Conservation (phyloP, 1,284 basidiomycete species). For the Golubevia pallescens region DNA sequence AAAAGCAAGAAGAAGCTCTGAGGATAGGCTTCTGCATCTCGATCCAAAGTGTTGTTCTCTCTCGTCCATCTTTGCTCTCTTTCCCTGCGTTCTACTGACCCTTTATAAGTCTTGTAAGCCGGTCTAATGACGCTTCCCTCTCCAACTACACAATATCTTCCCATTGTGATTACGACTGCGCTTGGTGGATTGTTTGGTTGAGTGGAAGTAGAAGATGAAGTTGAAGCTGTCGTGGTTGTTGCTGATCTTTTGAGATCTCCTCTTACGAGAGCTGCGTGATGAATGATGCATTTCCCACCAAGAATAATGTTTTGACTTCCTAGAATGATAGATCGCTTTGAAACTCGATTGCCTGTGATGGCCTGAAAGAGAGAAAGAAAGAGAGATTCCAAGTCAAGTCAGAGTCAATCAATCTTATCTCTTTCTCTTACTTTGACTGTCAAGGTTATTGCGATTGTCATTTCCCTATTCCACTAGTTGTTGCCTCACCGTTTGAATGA, state of each 20-base stretch:
- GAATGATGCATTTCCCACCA: conserved; percentile 60
- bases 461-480: neutral
- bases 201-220: conserved; percentile 13
- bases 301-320: conserved; percentile 58
- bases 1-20: too few species aligned
- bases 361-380: conserved; percentile 9
- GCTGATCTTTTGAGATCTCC: conserved; percentile 41
- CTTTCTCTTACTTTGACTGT: neutral
- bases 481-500: conserved; percentile 34
- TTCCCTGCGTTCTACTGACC: conserved; percentile 28
- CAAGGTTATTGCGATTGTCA: neutral
- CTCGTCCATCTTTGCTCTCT: neutral
- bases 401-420: neutral
- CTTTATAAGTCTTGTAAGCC: conserved; percentile 56
- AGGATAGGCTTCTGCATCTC: neutral
- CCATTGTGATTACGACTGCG: conserved; percentile 41
- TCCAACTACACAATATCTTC: conserved; percentile 50
- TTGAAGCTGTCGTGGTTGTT: neutral
- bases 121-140: conserved; percentile 49
- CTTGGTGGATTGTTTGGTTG: neutral
- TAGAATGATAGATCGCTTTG: conserved; percentile 41
- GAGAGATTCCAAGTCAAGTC: neutral
- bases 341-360: conserved; percentile 52
- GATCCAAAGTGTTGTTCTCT: neutral
- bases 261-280: conserved; percentile 43